Evolutionary conservation across 176 grass and related monocot genomes (phyloP).

Genomic region (Lolium rigidum): DNA sequence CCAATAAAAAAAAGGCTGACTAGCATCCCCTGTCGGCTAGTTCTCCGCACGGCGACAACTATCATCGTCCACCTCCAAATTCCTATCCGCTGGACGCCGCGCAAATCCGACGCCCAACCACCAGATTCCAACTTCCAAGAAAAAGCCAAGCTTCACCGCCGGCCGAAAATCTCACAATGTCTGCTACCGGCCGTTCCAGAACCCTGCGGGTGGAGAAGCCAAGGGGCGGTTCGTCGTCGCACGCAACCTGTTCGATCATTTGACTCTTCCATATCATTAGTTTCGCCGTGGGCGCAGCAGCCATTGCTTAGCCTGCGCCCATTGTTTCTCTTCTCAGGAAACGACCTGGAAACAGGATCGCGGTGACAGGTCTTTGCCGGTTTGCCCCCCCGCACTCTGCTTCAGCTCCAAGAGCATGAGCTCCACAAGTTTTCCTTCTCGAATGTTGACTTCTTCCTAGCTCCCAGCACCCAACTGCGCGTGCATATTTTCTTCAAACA

Average conservation of each 20-base stretch:
- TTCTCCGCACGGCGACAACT: background rate
- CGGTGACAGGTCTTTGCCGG: background rate
- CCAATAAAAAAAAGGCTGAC: too few relatives aligned
- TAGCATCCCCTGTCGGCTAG: background rate
- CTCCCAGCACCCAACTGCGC: background rate
- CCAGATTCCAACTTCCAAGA: background rate
- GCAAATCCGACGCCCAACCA: background rate
- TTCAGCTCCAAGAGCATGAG: background rate
- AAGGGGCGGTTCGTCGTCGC: background rate
- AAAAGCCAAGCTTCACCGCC: background rate
- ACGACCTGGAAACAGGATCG: slow-evolving; percentile 10
- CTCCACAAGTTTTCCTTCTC: background rate
- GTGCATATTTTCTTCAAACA: background rate
- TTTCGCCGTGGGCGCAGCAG: background rate
- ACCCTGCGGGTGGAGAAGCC: background rate
- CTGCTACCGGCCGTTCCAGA: background rate
- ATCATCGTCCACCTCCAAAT: background rate
- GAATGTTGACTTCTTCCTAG: background rate
- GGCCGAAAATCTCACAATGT: background rate
- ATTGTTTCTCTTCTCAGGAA: background rate
- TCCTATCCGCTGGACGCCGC: background rate
- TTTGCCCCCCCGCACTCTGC: background rate
- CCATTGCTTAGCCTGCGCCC: slow-evolving; percentile 1
- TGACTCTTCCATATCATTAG: slow-evolving; percentile 12
- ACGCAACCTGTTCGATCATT: slow-evolving; percentile 41